These are phyloP conservation scores for Schizosaccharomyces octosporus DNA, from an alignment of 805 yeast genomes.

Conservation along the genomic window DNA sequence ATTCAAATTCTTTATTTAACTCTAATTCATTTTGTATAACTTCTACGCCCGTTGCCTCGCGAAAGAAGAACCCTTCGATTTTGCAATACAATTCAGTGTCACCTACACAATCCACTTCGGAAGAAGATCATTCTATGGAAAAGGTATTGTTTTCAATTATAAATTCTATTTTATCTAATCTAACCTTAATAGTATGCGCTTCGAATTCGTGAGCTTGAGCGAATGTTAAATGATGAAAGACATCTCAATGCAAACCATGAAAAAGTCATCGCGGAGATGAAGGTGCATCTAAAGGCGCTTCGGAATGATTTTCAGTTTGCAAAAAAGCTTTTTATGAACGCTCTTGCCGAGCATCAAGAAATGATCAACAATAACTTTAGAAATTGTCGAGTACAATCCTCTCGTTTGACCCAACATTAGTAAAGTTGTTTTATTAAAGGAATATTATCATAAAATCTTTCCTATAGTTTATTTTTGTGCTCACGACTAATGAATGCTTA, in stretches of 20 bases:
- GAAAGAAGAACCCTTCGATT: too few relatives aligned
- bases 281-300: neutral
- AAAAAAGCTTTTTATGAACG: neutral
- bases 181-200: neutral
- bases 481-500: neutral
- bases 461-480: neutral
- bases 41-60: too few relatives aligned
- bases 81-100: too few relatives aligned
- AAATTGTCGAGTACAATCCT: neutral
- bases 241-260: neutral
- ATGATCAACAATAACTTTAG: neutral
- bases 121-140: too few relatives aligned
- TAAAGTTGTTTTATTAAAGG: neutral
- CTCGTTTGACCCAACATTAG: neutral
- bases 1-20: too few relatives aligned
- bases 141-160: too few relatives aligned
- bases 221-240: neutral
- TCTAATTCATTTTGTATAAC: too few relatives aligned
- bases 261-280: neutral
- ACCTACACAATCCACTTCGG: too few relatives aligned
- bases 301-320: neutral
- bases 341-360: neutral
- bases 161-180: too few relatives aligned
- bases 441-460: neutral
- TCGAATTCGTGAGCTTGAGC: neutral